Evolutionary conservation across 2,329 filamentous ascomycete species (phyloP).

Genomic region (Phialophora tarda): DNA sequence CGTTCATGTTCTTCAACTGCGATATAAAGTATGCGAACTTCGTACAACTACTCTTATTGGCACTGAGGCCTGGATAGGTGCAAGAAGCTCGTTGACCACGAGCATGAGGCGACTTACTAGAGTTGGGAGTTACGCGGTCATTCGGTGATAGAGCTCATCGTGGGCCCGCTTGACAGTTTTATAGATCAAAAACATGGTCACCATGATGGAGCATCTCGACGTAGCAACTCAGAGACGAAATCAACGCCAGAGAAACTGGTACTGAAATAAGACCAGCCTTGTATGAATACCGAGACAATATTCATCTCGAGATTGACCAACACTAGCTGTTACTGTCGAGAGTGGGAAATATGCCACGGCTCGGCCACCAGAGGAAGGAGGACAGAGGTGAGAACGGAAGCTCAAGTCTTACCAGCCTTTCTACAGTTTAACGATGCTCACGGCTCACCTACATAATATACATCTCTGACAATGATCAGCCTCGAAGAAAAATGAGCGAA

Average conservation of each 20-base stretch:
- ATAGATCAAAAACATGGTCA: slow-evolving; percentile 62
- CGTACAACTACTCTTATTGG: too few species aligned
- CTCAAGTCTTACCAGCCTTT: neutral
- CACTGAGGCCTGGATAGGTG: too few species aligned
- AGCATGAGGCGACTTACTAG: too few species aligned
- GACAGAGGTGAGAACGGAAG: neutral
- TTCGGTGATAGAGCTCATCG: slow-evolving; percentile 47
- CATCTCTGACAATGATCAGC: neutral
- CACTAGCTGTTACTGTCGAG: neutral
- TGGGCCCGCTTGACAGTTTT: slow-evolving; percentile 58
- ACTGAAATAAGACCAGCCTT: slow-evolving; percentile 66
- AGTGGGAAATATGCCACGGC: too few species aligned
- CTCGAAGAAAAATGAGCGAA: neutral
- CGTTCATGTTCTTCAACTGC: too few species aligned
- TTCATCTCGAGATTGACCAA: slow-evolving; percentile 58
- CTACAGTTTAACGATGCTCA: neutral
- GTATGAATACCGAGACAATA: slow-evolving; percentile 58
- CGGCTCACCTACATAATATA: neutral
- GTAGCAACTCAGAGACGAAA: slow-evolving; percentile 65
- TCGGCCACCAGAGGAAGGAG: too few species aligned
- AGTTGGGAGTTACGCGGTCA: too few species aligned
- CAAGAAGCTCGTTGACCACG: too few species aligned
- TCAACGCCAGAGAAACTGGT: slow-evolving; percentile 62
- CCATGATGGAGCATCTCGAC: slow-evolving; percentile 67
- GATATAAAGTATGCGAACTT: too few species aligned